Conservation (phyloP, 192 early-diverging fungal genomes). For the Fimicolochytrium jonesii region DNA sequence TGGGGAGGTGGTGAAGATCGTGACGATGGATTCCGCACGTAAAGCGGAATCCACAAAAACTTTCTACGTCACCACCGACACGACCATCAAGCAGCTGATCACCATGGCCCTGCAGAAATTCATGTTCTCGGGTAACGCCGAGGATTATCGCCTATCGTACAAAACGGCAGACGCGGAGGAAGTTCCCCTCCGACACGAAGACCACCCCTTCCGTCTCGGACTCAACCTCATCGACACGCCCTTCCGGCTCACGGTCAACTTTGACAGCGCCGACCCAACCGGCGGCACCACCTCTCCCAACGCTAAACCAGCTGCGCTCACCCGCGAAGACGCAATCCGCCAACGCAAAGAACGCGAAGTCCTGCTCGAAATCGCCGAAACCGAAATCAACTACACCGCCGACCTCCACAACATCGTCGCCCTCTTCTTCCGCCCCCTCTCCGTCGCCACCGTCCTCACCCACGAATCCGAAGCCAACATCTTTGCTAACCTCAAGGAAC, state of each 20-base stretch:
- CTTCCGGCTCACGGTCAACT: slow-evolving; percentile 16
- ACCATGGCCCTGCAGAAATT: slow-evolving; percentile 30
- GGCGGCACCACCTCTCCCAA: neutral
- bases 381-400: slow-evolving; percentile 34
- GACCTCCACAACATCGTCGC: slow-evolving; percentile 33
- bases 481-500: slow-evolving; percentile 38
- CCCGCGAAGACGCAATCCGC: slow-evolving; percentile 20
- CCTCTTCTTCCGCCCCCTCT: slow-evolving; percentile 31
- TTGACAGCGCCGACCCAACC: slow-evolving; percentile 2
- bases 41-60: slow-evolving; percentile 36
- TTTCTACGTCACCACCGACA: slow-evolving; percentile 32
- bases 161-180: slow-evolving; percentile 21
- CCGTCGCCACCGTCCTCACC: slow-evolving; percentile 8
- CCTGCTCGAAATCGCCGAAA: slow-evolving; percentile 34
- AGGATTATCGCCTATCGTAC: slow-evolving; percentile 33
- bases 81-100: slow-evolving; percentile 30
- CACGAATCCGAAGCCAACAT: slow-evolving; percentile 9
- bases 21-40: slow-evolving; percentile 22
- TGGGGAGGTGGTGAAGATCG: slow-evolving; percentile 37
- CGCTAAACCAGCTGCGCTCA: neutral
- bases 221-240: slow-evolving; percentile 19
- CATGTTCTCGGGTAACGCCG: slow-evolving; percentile 26
- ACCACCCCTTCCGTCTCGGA: slow-evolving; percentile 13
- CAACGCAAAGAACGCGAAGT: slow-evolving; percentile 33
- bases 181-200: slow-evolving; percentile 32